Percentiles rank a stretch among this genome's conserved stretches.
These are phyloP conservation scores for Cyphellophora attinorum DNA, from an alignment of 2,329 filamentous ascomycete genomes.

Conservation along the genomic window DNA sequence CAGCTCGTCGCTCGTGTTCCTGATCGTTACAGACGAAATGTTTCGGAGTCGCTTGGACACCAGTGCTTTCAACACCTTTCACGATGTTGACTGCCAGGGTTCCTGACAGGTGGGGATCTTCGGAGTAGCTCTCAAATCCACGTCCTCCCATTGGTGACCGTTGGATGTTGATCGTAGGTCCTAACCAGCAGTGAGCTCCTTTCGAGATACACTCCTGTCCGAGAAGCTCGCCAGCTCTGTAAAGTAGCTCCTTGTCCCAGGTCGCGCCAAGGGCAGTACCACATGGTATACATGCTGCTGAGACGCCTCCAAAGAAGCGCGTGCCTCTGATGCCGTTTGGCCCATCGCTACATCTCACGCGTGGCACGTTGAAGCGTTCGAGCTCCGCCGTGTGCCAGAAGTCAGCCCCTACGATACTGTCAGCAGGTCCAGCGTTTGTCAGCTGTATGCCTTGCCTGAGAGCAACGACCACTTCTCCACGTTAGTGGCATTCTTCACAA, in stretches of 20 bases:
- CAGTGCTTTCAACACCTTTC: not conserved
- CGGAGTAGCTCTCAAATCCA: conserved; percentile 21
- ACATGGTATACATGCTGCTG: conserved; percentile 51
- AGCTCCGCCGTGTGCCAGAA: conserved; percentile 61
- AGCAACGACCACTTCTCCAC: not conserved
- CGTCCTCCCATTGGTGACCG: conserved; percentile 36
- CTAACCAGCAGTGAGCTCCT: conserved; percentile 49
- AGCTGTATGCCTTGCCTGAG: not conserved
- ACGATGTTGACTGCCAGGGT: conserved; percentile 12
- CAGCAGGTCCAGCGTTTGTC: too few relatives aligned
- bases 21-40: conserved; percentile 41
- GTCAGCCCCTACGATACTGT: conserved; percentile 49
- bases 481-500: conserved; percentile 1
- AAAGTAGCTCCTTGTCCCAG: conserved; percentile 33
- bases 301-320: conserved; percentile 56
- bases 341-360: conserved; percentile 57
- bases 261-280: conserved; percentile 49
- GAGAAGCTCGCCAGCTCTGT: not conserved
- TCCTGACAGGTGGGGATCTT: conserved; percentile 20
- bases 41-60: conserved; percentile 36
- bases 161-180: conserved; percentile 56
- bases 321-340: conserved; percentile 61
- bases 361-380: conserved; percentile 51
- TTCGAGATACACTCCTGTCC: conserved; percentile 31
- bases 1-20: conserved; percentile 31